Evolutionary conservation across 2,329 filamentous ascomycete genomes (phyloP), one percentile per base, ranked within the genome.

Genomic region (Fusarium sp.): DNA sequence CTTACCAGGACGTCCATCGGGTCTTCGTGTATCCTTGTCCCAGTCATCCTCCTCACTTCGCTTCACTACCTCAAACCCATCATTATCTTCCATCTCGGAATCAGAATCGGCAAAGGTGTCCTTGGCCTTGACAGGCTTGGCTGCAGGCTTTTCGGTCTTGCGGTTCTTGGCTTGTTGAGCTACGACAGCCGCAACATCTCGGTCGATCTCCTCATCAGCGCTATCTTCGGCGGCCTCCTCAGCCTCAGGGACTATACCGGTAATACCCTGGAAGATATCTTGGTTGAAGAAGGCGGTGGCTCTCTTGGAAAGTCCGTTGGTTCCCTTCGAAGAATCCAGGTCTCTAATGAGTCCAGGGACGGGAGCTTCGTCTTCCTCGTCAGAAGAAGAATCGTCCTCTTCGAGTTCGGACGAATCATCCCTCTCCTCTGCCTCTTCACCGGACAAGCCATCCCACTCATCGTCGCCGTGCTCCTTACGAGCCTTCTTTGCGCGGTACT

Each of bases 231-330:
- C 67, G 14, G 54, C 64, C 3, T 72, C 77, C 15, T 74, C 74
- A 10, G 69, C 17, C 53, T 87, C 83, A 19, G 88, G 88, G 4
- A 90, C 81, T 20, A 91, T 78, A 0, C 88, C 92, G 22, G 88
- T 88, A 54, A 98, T 89, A 39, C 89, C 92, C 71, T 94, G 90
- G 83, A 99, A 99, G 40, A 99, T 91, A 70, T 97, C 94, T 76
- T 97, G 95, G 72, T 92, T 91, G 78, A 99, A 99, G 81, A 99
- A 99, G 63, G 91, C 87, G 11, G 90, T 87, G 10, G 96, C 96
- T 67, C 93, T 88, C 54, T 73, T 74, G 2, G 71, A 73, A 9
- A 73, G 45, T 13, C 71, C 71, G 3, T 64, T 66, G 3, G 57
- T 58, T 11, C 60, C 71, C 14, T 67, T 51, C 7, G 71, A 71